Conservation (phyloP, 768 basidiomycete genomes). For the Hirschioporus abietinus region DNA sequence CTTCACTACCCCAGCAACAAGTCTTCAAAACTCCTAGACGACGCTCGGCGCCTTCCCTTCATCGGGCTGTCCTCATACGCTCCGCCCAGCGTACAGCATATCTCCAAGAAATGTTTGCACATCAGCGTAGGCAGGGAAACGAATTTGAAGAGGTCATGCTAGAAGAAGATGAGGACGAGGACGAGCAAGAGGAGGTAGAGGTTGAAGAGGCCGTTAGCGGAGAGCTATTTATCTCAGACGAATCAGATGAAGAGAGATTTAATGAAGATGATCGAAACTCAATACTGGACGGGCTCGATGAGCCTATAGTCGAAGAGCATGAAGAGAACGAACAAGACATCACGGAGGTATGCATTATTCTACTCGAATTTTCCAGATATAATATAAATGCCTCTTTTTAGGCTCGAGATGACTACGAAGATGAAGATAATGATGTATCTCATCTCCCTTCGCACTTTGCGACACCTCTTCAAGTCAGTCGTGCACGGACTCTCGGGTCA, state of each 20-base stretch:
- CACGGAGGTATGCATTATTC: conserved; percentile 17
- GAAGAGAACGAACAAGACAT: neutral
- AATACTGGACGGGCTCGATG: conserved; percentile 13
- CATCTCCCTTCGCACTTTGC: neutral
- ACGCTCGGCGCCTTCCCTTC: conserved; percentile 40
- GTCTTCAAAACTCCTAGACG: conserved; percentile 24
- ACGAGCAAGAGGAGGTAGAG: conserved; percentile 22
- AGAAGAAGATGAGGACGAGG: conserved; percentile 23
- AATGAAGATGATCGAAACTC: conserved; percentile 11
- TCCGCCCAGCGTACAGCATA: conserved; percentile 60
- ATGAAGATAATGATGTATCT: conserved; percentile 12
- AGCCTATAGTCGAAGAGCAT: neutral
- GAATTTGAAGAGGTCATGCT: conserved; percentile 49
- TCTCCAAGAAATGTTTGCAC: conserved; percentile 34
- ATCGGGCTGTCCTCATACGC: conserved; percentile 65
- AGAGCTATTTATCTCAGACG: conserved; percentile 7
- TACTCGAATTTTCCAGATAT: conserved; percentile 43
- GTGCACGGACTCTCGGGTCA: neutral
- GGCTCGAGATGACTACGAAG: conserved; percentile 20
- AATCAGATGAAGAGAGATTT: conserved; percentile 10
- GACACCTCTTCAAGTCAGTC: neutral
- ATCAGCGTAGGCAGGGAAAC: conserved; percentile 40
- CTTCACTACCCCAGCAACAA: conserved; percentile 14
- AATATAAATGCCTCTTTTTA: conserved; percentile 52
- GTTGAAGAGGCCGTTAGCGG: conserved; percentile 16